Percentiles rank a stretch among this genome's conserved stretches.
Conservation (phyloP, 257 asterid genomes). For the Marsdenia floribunda region DNA sequence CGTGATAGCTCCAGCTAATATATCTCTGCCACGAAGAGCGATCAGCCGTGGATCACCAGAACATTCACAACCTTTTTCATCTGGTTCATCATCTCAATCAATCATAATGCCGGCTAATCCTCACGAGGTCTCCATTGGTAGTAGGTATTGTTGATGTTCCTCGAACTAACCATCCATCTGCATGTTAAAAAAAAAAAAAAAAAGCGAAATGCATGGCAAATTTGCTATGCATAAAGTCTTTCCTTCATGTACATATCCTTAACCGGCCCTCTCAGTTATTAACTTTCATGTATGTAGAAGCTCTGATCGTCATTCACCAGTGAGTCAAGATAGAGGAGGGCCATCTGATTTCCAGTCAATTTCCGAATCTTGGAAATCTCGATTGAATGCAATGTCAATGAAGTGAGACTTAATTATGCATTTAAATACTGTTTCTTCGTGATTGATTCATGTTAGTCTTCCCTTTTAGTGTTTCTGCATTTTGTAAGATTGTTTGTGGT, state of each 20-base stretch:
- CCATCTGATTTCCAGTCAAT: constrained; percentile 70
- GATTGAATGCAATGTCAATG: constrained; percentile 65
- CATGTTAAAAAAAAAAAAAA: background rate
- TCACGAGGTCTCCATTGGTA: constrained; percentile 30
- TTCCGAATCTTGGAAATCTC: constrained; percentile 78
- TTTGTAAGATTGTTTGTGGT: background rate
- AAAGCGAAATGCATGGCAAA: background rate
- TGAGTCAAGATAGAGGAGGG: constrained; percentile 63
- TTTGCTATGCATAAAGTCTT: background rate
- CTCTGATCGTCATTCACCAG: constrained; percentile 35
- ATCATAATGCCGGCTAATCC: constrained; percentile 23
- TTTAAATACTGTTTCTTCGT: background rate
- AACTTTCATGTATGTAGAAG: constrained; percentile 31
- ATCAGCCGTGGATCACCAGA: constrained; percentile 26
- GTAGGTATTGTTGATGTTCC: constrained; percentile 43
- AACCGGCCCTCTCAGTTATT: background rate
- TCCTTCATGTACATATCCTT: background rate
- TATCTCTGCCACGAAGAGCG: constrained; percentile 21
- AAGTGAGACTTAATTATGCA: constrained; percentile 42
- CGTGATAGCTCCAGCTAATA: constrained; percentile 28
- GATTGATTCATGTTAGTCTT: background rate
- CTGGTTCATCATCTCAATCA: constrained; percentile 54
- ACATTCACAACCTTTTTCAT: constrained; percentile 19
- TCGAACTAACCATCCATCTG: constrained; percentile 10
- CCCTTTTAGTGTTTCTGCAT: background rate